Base-by-base conservation (phyloP, 2,329 filamentous ascomycete species). In the Penicillium brevicompactum region DNA sequence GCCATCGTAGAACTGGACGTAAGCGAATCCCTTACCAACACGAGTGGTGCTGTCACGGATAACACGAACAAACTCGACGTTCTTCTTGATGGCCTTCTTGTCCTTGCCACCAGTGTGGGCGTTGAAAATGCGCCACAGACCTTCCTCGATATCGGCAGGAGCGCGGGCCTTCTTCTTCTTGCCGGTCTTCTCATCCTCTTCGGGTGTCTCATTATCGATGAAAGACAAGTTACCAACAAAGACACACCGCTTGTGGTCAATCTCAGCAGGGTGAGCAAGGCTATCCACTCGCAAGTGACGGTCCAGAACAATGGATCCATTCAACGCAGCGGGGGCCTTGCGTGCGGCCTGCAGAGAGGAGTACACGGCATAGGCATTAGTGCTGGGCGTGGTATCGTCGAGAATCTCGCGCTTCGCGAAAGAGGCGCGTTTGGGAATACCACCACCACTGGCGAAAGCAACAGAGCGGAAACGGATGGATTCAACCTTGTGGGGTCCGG, bases 171-270 rank as follows among this genome's bases (percentile, higher is more conserved):
- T 91, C 70, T 90, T 90, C 67, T 87, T 84, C 48, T 86, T 84
- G 40, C 83, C 86, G 32, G 87, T 82, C 42, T 55, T 55, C 47
- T 84, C 78, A 16, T 76, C 76, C 43, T 80, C 84, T 21, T 89
- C 76, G 48, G 88, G 81, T 38, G 84, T 89, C 76, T 97, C 92
- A 63, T 97, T 91, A 67, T 97, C 93, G 14, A 99, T 91, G 67
- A 99, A 99, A 47, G 91, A 92, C 1, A 99, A 83, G 70, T 99
- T 99, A 45, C 94, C 94, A 24, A 99, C 90, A 69, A 99, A 99
- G 14, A 99, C 87, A 73, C 94, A 99, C 51, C 92, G 89, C 56
- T 89, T 87, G 73, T 96, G 87, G 70, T 96, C 93, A 16, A 87
- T 85, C 40, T 87, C 84, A 13, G 89, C 82, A 0, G 94, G 94